phyloP scores from a whole-genome alignment of 1,139 yeast genomes.

The Candida tunisiensis region DNA sequence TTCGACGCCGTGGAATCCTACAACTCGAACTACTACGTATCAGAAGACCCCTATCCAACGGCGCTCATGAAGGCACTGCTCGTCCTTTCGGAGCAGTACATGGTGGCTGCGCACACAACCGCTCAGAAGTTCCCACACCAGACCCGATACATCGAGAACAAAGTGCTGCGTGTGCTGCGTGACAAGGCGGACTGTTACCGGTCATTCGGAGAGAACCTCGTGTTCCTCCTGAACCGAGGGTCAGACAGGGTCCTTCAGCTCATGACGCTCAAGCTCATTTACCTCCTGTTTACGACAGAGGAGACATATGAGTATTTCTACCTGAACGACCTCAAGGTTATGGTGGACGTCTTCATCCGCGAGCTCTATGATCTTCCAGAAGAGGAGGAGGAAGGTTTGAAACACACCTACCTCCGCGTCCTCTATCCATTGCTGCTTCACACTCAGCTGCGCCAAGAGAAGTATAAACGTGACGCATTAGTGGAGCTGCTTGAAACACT shows the following conservation, averaged over 20 bases:
- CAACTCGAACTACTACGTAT: too few relatives aligned
- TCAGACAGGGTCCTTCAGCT: constrained; percentile 58
- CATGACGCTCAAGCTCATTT: constrained; percentile 62
- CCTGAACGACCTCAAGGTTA: constrained; percentile 69
- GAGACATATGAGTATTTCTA: constrained; percentile 54
- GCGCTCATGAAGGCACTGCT: constrained; percentile 60
- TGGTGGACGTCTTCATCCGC: constrained; percentile 71
- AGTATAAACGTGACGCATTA: constrained; percentile 44
- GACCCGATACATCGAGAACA: constrained; percentile 9
- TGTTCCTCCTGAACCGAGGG: constrained; percentile 61
- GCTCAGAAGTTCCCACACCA: neutral
- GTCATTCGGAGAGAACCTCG: constrained; percentile 35
- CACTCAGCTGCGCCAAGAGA: constrained; percentile 39
- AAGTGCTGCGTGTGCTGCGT: constrained; percentile 14
- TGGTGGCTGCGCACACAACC: constrained; percentile 28
- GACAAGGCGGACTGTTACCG: constrained; percentile 19
- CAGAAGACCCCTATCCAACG: constrained; percentile 41
- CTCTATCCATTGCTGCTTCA: constrained; percentile 52
- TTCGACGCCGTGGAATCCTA: constrained; percentile 35
- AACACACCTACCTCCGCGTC: constrained; percentile 65
- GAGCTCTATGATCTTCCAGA: constrained; percentile 56
- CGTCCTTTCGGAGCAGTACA: constrained; percentile 69
- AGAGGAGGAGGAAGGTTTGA: constrained; percentile 42
- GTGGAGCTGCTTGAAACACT: constrained; percentile 33
- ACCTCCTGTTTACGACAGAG: constrained; percentile 54